These are phyloP conservation scores for Colletotrichum theobromicola DNA, from an alignment of 2,329 filamentous ascomycete genomes.

Conservation along the genomic window DNA sequence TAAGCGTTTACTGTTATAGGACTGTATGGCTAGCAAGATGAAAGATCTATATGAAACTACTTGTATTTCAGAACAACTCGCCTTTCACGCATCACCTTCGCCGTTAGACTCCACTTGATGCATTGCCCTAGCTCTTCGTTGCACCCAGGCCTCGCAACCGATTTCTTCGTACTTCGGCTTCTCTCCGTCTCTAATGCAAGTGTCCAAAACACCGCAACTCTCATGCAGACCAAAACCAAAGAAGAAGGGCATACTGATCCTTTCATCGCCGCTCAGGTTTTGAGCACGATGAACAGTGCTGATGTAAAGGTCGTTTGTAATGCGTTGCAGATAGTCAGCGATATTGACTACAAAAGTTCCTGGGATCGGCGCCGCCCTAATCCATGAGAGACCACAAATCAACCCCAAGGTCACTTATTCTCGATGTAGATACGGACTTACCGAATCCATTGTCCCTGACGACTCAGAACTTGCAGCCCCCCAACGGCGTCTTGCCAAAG, in stretches of 20 bases:
- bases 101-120: slow-evolving; percentile 25
- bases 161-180: slow-evolving; percentile 42
- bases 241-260: slow-evolving; percentile 53
- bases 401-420: neutral
- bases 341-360: slow-evolving; percentile 57
- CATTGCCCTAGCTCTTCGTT: slow-evolving; percentile 38
- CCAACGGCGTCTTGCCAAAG: slow-evolving; percentile 47
- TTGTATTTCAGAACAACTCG: neutral
- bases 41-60: neutral
- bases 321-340: slow-evolving; percentile 54
- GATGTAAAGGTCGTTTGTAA: slow-evolving; percentile 54
- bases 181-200: slow-evolving; percentile 37
- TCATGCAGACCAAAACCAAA: slow-evolving; percentile 47
- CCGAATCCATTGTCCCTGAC: slow-evolving; percentile 42
- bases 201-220: slow-evolving; percentile 44
- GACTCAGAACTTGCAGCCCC: slow-evolving; percentile 48
- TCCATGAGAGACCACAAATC: slow-evolving; percentile 33
- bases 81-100: neutral
- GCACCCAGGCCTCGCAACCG: slow-evolving; percentile 43
- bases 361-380: slow-evolving; percentile 42
- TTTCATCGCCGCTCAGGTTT: slow-evolving; percentile 42
- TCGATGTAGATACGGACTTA: neutral
- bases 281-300: slow-evolving; percentile 54
- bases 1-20: neutral
- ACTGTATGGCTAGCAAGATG: neutral